phyloP scores from a whole-genome alignment of 2,329 filamentous ascomycete species.

The Stylonectria norvegica region DNA sequence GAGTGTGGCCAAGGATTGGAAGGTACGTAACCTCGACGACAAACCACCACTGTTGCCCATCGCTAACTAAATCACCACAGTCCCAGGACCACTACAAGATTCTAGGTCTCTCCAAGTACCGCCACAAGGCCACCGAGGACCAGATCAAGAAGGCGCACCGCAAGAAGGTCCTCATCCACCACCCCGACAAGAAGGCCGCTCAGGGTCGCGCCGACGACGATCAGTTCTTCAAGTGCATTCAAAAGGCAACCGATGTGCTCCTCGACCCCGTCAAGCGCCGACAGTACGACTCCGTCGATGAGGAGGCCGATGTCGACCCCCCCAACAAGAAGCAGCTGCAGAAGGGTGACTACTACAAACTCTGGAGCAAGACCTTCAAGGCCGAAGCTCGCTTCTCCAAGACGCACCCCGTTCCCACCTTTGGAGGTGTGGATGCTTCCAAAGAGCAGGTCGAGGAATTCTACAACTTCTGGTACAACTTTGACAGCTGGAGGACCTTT shows the following conservation, averaged over 20 bases:
- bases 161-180: constrained; percentile 99
- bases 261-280: constrained; percentile 87
- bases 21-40: constrained; percentile 57
- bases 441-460: constrained; percentile 91
- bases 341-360: constrained; percentile 91
- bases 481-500: constrained; percentile 96
- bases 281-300: constrained; percentile 96
- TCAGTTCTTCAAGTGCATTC: constrained; percentile 99
- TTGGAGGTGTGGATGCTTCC: constrained; percentile 79
- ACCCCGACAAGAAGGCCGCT: constrained; percentile 98
- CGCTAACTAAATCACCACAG: too few relatives aligned
- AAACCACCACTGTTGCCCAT: too few relatives aligned
- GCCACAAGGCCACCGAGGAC: constrained; percentile 88
- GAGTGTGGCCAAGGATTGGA: constrained; percentile 98
- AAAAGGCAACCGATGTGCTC: constrained; percentile 93
- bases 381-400: constrained; percentile 92
- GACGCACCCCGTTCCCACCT: constrained; percentile 77
- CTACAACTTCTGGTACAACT: constrained; percentile 99
- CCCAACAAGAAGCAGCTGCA: constrained; percentile 86
- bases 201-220: constrained; percentile 85
- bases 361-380: constrained; percentile 88
- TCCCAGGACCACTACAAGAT: constrained; percentile 97
- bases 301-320: constrained; percentile 86
- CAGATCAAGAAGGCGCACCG: constrained; percentile 99
- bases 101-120: constrained; percentile 87